phyloP scores from a whole-genome alignment of 2,329 filamentous ascomycete genomes.

The Colletotrichum acutatum region DNA sequence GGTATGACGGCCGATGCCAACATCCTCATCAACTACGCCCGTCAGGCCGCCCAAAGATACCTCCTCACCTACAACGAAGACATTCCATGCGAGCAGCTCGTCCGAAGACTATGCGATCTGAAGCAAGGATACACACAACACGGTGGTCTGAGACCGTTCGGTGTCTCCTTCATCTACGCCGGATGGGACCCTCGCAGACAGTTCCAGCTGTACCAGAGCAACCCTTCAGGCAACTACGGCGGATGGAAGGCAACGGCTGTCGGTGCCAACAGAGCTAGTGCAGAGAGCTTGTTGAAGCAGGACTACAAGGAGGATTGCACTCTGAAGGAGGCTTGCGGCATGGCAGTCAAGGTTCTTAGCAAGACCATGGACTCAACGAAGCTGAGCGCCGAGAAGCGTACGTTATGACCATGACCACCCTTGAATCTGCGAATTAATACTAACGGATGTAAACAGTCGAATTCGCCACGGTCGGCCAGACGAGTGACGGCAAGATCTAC shows the following conservation, averaged over 20 bases:
- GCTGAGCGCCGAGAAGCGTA: slow-evolving; percentile 98
- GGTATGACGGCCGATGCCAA: slow-evolving; percentile 99
- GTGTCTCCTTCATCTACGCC: slow-evolving; percentile 99
- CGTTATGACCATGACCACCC: slow-evolving; percentile 52
- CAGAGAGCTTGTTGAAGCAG: slow-evolving; percentile 96
- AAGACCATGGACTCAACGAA: slow-evolving; percentile 99
- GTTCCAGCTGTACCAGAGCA: slow-evolving; percentile 99
- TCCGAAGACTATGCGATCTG: slow-evolving; percentile 94
- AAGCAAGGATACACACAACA: slow-evolving; percentile 99
- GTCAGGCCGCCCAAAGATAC: slow-evolving; percentile 95
- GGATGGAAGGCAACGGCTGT: slow-evolving; percentile 99
- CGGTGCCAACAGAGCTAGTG: slow-evolving; percentile 97
- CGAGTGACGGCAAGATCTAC: slow-evolving; percentile 95
- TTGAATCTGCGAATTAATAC: neutral
- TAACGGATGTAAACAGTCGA: slow-evolving; percentile 72
- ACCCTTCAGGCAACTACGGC: slow-evolving; percentile 98
- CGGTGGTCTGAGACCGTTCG: slow-evolving; percentile 96
- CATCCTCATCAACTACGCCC: slow-evolving; percentile 99
- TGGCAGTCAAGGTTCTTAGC: slow-evolving; percentile 98
- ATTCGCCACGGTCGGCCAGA: slow-evolving; percentile 97
- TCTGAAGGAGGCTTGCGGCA: slow-evolving; percentile 93
- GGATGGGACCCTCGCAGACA: slow-evolving; percentile 96
- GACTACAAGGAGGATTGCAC: slow-evolving; percentile 99
- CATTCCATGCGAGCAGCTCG: slow-evolving; percentile 98
- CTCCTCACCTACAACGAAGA: slow-evolving; percentile 99